Conservation (phyloP, 1,284 basidiomycete genomes). For the Boletellus sp. region DNA sequence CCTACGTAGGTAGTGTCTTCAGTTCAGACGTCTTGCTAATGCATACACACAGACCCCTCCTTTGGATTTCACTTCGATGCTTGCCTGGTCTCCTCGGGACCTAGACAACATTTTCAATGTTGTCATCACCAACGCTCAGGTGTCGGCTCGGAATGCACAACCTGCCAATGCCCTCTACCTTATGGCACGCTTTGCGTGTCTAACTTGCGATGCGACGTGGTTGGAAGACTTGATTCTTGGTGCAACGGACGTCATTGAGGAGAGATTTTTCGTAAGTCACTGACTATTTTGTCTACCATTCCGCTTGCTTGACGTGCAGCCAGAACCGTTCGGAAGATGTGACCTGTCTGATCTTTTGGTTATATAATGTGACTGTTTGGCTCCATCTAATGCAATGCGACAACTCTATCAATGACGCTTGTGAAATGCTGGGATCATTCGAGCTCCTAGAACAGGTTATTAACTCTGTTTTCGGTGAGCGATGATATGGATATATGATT, state of each 20-base stretch:
- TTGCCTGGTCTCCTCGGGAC: slow-evolving; percentile 82
- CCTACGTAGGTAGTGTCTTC: slow-evolving; percentile 48
- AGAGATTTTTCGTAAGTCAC: slow-evolving; percentile 79
- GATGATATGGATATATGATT: neutral
- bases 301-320: slow-evolving; percentile 11
- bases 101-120: slow-evolving; percentile 79
- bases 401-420: slow-evolving; percentile 66
- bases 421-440: slow-evolving; percentile 78
- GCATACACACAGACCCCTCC: slow-evolving; percentile 55
- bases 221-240: slow-evolving; percentile 89
- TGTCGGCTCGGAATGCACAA: slow-evolving; percentile 66
- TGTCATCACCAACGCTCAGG: slow-evolving; percentile 69
- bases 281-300: neutral
- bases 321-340: slow-evolving; percentile 83
- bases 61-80: slow-evolving; percentile 76
- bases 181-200: slow-evolving; percentile 82
- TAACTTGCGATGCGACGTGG: slow-evolving; percentile 84
- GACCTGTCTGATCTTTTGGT: slow-evolving; percentile 88
- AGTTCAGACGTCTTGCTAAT: slow-evolving; percentile 16
- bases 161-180: slow-evolving; percentile 83
- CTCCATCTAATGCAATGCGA: slow-evolving; percentile 90
- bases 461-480: slow-evolving; percentile 87
- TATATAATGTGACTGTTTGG: slow-evolving; percentile 88
- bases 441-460: slow-evolving; percentile 83
- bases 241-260: slow-evolving; percentile 89